Percentiles rank a stretch among this genome's conserved stretches.
Conservation (phyloP, 2,329 filamentous ascomycete genomes). For the Neofusicoccum kwambonambiense region DNA sequence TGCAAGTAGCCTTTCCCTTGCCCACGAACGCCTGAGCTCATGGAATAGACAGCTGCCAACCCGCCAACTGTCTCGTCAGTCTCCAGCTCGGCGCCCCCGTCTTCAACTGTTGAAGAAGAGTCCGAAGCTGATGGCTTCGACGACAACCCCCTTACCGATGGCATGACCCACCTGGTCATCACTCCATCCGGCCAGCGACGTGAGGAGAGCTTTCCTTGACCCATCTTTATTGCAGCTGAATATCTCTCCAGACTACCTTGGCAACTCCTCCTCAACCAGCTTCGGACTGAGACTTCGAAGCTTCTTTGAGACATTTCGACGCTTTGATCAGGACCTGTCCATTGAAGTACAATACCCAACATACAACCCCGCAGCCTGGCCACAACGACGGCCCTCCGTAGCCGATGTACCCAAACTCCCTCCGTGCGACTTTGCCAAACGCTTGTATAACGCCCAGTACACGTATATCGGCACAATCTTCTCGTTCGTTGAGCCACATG, state of each 20-base stretch:
- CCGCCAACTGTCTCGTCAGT: neutral
- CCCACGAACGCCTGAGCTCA: neutral
- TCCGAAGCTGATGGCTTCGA: slow-evolving; percentile 1
- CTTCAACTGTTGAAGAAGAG: neutral
- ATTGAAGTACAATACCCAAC: slow-evolving; percentile 29
- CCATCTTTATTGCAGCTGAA: neutral
- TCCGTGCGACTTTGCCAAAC: slow-evolving; percentile 51
- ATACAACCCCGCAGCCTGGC: slow-evolving; percentile 38
- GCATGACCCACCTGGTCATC: slow-evolving; percentile 16
- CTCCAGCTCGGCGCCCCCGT: neutral
- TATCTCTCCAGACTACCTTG: slow-evolving; percentile 23
- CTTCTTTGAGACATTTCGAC: slow-evolving; percentile 24
- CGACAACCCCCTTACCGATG: slow-evolving; percentile 18
- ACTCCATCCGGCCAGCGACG: slow-evolving; percentile 18
- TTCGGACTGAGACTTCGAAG: slow-evolving; percentile 25
- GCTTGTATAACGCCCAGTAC: slow-evolving; percentile 54
- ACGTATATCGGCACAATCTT: slow-evolving; percentile 60
- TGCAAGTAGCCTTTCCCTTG: neutral
- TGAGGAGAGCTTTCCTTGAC: neutral
- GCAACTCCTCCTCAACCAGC: slow-evolving; percentile 27
- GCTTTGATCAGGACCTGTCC: slow-evolving; percentile 37
- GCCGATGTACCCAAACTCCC: slow-evolving; percentile 39
- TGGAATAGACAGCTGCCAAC: neutral
- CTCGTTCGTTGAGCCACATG: slow-evolving; percentile 49
- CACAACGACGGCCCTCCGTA: slow-evolving; percentile 35